phyloP scores from a whole-genome alignment of 352 stramenopile species.

The Globisporangium middletonii region DNA sequence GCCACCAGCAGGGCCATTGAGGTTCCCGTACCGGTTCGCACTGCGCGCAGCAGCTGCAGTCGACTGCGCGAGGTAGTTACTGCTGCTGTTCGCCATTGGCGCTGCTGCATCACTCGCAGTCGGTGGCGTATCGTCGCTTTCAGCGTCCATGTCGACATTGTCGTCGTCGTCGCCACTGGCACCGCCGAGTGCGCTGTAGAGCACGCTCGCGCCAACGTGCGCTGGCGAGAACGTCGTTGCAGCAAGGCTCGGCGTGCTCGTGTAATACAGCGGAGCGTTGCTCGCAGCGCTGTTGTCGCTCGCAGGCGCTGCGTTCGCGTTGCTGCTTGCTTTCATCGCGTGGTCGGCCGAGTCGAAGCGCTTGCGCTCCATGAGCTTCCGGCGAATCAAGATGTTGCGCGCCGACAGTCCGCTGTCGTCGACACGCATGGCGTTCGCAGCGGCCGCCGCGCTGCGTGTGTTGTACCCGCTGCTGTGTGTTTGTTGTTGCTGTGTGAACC shows the following conservation, averaged over 20 bases:
- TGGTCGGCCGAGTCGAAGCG: slow-evolving; percentile 84
- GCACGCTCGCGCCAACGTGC: slow-evolving; percentile 32
- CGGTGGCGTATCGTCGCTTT: too few relatives aligned
- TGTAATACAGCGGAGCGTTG: slow-evolving; percentile 1
- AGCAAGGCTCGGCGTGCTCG: background rate
- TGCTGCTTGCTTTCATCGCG: slow-evolving; percentile 36
- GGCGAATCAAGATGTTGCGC: slow-evolving; percentile 70
- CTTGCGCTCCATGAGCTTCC: slow-evolving; percentile 70
- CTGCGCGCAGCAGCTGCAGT: background rate
- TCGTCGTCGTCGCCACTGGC: slow-evolving; percentile 16
- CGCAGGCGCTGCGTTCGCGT: slow-evolving; percentile 2
- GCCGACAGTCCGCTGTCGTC: slow-evolving; percentile 55
- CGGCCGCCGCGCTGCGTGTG: background rate
- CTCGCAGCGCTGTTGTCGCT: background rate
- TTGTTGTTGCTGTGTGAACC: slow-evolving; percentile 12
- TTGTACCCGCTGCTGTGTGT: background rate
- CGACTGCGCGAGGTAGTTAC: background rate
- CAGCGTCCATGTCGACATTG: slow-evolving; percentile 16
- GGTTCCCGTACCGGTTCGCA: slow-evolving; percentile 17
- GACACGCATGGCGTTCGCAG: slow-evolving; percentile 1
- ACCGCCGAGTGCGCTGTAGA: slow-evolving; percentile 35
- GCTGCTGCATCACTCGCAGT: too few relatives aligned
- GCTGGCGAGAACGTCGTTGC: slow-evolving; percentile 22
- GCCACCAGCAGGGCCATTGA: slow-evolving; percentile 18
- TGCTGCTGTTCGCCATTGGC: background rate